phyloP scores from a whole-genome alignment of 2,329 filamentous ascomycete species.

The Monosporascus sp. region DNA sequence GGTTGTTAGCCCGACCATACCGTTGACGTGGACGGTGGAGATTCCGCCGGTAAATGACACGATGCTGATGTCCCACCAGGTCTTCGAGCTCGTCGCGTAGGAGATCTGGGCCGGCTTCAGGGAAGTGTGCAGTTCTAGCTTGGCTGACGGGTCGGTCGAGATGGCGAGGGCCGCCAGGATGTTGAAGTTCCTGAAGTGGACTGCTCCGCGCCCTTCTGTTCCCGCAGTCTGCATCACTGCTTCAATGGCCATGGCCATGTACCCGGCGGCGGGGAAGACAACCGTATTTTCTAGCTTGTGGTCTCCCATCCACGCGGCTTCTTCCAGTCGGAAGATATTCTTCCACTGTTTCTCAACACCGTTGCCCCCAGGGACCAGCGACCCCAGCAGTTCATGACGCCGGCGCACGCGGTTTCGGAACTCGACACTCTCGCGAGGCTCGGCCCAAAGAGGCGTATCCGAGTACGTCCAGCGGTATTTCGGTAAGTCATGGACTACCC shows the following conservation, averaged over 20 bases:
- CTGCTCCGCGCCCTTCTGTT: background rate
- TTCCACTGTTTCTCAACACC: background rate
- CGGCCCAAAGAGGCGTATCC: background rate
- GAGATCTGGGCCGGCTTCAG: constrained; percentile 1
- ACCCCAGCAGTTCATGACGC: background rate
- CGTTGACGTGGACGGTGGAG: constrained; percentile 3
- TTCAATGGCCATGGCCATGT: constrained; percentile 1
- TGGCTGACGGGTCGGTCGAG: background rate
- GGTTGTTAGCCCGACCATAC: constrained; percentile 1
- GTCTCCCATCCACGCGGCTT: background rate
- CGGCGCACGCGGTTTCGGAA: background rate
- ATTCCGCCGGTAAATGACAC: background rate
- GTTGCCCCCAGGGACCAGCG: background rate
- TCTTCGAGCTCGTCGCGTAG: background rate
- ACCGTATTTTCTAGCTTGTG: background rate
- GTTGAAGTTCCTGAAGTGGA: constrained; percentile 7
- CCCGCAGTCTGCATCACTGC: background rate
- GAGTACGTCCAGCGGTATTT: background rate
- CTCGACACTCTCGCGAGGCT: background rate
- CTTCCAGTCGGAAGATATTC: background rate
- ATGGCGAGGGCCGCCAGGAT: constrained; percentile 9
- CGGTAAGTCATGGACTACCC: background rate
- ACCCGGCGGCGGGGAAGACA: constrained; percentile 1
- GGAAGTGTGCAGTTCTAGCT: constrained; percentile 4
- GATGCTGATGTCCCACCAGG: constrained; percentile 8